Percentiles rank a stretch among this genome's conserved stretches.
These are phyloP conservation scores for Lunasporangiospora selenospora DNA, from an alignment of 192 early-diverging fungal genomes.

Conservation along the genomic window DNA sequence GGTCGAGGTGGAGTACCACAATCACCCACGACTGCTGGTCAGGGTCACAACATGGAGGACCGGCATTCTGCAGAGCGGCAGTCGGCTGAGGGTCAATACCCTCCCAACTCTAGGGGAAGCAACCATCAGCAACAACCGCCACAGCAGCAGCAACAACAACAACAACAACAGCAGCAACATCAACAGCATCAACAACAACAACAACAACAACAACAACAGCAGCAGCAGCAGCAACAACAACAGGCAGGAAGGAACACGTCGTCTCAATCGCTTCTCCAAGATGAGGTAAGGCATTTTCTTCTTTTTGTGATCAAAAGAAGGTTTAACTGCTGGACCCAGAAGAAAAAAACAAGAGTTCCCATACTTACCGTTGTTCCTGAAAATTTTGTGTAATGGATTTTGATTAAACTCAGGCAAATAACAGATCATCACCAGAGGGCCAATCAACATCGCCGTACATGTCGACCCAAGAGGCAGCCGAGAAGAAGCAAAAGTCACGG, in stretches of 20 bases:
- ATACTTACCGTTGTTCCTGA: no score
- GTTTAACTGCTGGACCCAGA: no score
- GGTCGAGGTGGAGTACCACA: constrained; percentile 21
- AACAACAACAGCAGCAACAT: constrained; percentile 12
- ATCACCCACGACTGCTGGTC: constrained; percentile 29
- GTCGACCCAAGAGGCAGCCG: constrained; percentile 14
- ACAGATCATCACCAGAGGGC: constrained; percentile 8
- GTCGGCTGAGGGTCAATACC: constrained; percentile 12
- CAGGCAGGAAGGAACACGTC: constrained; percentile 28
- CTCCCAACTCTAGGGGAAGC: not conserved
- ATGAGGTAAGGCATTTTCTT: constrained; percentile 18
- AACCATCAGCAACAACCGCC: constrained; percentile 10
- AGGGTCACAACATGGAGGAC: constrained; percentile 9
- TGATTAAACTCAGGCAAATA: not conserved
- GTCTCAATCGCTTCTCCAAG: constrained; percentile 27
- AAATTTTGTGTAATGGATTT: not conserved
- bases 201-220: constrained; percentile 5
- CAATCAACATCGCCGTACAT: constrained; percentile 5
- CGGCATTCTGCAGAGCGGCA: constrained; percentile 12
- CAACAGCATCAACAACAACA: not conserved
- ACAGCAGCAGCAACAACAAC: constrained; percentile 9
- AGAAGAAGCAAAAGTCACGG: constrained; percentile 41
- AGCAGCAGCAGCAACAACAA: constrained; percentile 16
- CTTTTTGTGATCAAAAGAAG: no score
- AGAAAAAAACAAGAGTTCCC: no score